Evolutionary conservation across 23 red algal genomes (phyloP).

Genomic region (Gracilaria vermiculophylla): DNA sequence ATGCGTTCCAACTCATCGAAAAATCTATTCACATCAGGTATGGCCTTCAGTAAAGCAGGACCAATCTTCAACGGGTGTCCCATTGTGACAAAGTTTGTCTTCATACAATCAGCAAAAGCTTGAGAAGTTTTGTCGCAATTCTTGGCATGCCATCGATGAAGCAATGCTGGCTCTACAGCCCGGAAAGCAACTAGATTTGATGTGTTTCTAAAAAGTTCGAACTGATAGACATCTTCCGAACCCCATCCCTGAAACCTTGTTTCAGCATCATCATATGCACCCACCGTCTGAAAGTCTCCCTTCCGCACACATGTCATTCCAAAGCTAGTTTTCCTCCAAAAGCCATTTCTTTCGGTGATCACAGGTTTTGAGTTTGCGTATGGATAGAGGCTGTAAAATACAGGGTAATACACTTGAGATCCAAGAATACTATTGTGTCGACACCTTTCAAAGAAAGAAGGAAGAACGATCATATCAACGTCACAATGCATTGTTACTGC

Average conservation of each 20-base stretch:
- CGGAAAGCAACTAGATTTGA: conserved; percentile 41
- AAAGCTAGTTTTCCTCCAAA: conserved; percentile 62
- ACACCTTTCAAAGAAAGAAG: conserved; percentile 42
- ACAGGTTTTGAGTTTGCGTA: conserved; percentile 33
- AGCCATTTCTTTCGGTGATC: conserved; percentile 38
- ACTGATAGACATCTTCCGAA: conserved; percentile 62
- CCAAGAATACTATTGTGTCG: conserved; percentile 37
- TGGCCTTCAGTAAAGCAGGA: conserved; percentile 14
- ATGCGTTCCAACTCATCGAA: conserved; percentile 6
- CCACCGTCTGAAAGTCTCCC: conserved; percentile 49
- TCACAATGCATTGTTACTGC: conserved; percentile 37
- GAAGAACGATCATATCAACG: conserved; percentile 46
- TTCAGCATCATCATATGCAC: conserved; percentile 50
- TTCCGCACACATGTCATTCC: conserved; percentile 59
- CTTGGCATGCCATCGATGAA: conserved; percentile 60
- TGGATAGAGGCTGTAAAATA: conserved; percentile 67
- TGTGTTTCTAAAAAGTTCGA: conserved; percentile 27
- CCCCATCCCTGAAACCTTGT: conserved; percentile 59
- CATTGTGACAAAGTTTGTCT: conserved; percentile 54
- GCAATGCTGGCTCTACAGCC: conserved; percentile 51
- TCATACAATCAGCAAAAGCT: conserved; percentile 53
- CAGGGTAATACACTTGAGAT: conserved; percentile 62
- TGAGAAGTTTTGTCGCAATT: conserved; percentile 38
- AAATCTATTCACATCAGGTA: conserved; percentile 13
- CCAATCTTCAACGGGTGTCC: conserved; percentile 42